Base-by-base conservation (phyloP, 2,329 filamentous ascomycete genomes). In the Fusarium floridanum region DNA sequence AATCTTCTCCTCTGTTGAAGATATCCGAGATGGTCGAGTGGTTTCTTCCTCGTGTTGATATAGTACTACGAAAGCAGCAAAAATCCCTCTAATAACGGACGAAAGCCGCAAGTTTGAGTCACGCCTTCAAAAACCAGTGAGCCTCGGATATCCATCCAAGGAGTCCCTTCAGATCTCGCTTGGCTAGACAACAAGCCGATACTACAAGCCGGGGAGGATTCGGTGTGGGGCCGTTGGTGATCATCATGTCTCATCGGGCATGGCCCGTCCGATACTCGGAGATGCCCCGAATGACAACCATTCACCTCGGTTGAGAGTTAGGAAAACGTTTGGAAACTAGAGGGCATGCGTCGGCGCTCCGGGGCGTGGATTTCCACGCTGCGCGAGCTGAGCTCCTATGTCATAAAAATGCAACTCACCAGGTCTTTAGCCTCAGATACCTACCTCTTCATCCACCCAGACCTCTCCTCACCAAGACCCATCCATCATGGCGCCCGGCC, bases 371-470 rank as follows among this genome's bases (percentile, higher is more conserved):
- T 12, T 27, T 41, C 36, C 20, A 17, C 7, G 56, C 22, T 27
- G 29, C 6, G 16, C 27, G 34, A 22, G 14, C 20, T 12, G 8
- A 0, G 1, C 2, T 16, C 27, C 16, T 5, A 16, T 65, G 37
- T 22, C 48, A 59, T 72, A 72, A 72, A 62, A 72, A 39, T 72
- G 53, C 60, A 62, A 53, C n/a, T 53, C 55, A 48, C 59, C 41
- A 5, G 39, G n/a, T 11, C 9, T 39, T 22, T 16, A 32, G 3
- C 24, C 12, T 34, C 39, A 20, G 17, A 55, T 27, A 41, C 34
- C 20, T 34, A 6, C 53, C 12, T 34, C 6, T 36, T n/a, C 39
- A 53, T 41, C 4, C 62, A 36, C n/a, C n/a, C 14, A 27, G 43
- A 6, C 29, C 2, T 61, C 27, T 7, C 45, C 16, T 48, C 27